Base-by-base conservation (phyloP, 495 filamentous ascomycete genomes). In the Xylaria sp. region DNA sequence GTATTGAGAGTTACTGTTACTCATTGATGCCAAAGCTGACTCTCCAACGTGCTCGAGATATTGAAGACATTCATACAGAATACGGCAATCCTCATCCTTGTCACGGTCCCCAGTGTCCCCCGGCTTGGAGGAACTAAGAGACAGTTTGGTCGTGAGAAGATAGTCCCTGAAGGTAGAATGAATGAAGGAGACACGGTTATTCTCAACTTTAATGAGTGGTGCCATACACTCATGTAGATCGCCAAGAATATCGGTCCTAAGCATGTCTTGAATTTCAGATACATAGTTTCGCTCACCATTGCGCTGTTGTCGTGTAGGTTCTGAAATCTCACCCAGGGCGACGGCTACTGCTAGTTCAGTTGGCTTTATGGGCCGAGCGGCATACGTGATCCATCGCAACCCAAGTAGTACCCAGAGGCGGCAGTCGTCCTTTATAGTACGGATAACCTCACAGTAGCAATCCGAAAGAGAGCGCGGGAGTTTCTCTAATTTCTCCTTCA, bases 321-420 rank as follows among this genome's bases (percentile, higher is more conserved):
- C n/a, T 50, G 46, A 50, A 17, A 50, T 19, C 55, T 59, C 55
- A 59, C 33, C 26, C 55, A 59, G 29, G 21, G 24, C 55, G 55
- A 59, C 55, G 55, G 33, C 55, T 59, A 59, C 55, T n/a, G 55
- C 55, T 24, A 31, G 55, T 59, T 50, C 46, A 21, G 46, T 21
- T 50, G 46, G 46, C 7, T 5, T 50, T 19, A 50, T 5, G 46
- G 46, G 46, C 17, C 46, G 46, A 21, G 46, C 46, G 8, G 46
- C 46, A 50, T 50, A 50, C n/a, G 46, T 50, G 46, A 50, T 50
- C 46, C 46, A 50, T 50, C 46, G 46, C 46, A 50, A 50, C 46
- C 11, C 46, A 50, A 50, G 46, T 50, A 50, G 46, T 19, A 50
- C 46, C 46, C 46, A 21, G 46, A 50, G 15, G 46, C 46, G 46